Evolutionary conservation across 257 asterid species (phyloP).

Genomic region (Solanum medicagineum): DNA sequence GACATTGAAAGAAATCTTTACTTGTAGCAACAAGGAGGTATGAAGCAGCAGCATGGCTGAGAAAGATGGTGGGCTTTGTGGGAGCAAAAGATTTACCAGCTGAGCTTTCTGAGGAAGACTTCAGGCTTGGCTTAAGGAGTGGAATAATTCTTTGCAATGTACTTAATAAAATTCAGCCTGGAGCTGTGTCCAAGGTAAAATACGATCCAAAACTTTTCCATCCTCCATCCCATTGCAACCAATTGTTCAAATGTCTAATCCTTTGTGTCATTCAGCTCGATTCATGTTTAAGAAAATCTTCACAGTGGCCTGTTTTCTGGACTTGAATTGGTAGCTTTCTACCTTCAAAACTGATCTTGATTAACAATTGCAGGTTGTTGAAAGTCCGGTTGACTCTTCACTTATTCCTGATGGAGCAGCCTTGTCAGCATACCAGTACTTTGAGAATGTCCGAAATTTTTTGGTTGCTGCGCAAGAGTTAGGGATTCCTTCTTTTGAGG

Average conservation of each 20-base stretch:
- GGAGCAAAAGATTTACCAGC: conserved; percentile 18
- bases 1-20: neutral
- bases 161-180: conserved; percentile 76
- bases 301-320: neutral
- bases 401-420: conserved; percentile 15
- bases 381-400: conserved; percentile 23
- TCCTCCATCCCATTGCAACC: neutral
- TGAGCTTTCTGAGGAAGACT: conserved; percentile 15
- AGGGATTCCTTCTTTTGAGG: conserved; percentile 93
- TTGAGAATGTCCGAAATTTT: conserved; percentile 12
- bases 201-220: neutral
- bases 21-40: conserved; percentile 72
- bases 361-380: conserved; percentile 60
- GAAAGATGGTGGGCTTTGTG: conserved; percentile 40
- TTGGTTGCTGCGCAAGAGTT: conserved; percentile 58
- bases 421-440: conserved; percentile 12
- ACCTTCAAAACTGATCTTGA: neutral
- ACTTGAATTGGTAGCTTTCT: neutral
- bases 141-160: conserved; percentile 28
- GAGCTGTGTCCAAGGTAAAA: conserved; percentile 75
- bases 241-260: neutral
- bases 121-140: conserved; percentile 9
- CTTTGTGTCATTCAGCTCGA: neutral
- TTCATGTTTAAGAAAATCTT: neutral
- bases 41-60: conserved; percentile 86